Base-by-base conservation (phyloP, 164 flowering plant species). In the Brasenia schreberi region DNA sequence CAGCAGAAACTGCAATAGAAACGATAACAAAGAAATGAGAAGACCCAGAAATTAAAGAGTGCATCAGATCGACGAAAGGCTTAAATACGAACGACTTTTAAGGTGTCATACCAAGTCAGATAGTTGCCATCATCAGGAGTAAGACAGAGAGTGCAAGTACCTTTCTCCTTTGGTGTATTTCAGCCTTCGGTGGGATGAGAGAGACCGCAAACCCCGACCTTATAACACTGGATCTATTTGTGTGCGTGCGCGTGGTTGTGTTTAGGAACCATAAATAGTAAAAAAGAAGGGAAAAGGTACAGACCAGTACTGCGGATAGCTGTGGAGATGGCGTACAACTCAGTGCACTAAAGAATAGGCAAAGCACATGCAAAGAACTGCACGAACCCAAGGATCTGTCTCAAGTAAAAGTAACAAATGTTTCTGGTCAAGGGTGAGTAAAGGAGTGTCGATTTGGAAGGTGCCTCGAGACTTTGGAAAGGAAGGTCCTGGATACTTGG, bases 11-110 rank as follows among this genome's bases (percentile, higher is more conserved):
- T 70, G 68, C 39, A 53, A 33, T 1, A 45, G 53, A 49, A 61
- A 45, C 58, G 52, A 65, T 49, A 59, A 18, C 53, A 19, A 72
- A 53, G 53, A 69, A 71, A 65, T 52, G 70, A 62, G 9, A 52
- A 59, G 66, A 33, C 71, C 10, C 10, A 49, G 56, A 49, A 14
- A 49, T 9, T 9, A 14, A 14, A 14, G 16, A 49, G 16, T 9
- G 56, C 12, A 14, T 9, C 39, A 33, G 39, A 33, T 33, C 39
- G 39, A 49, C 4, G 56, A 49, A 49, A 49, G 56, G 56, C 12
- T 33, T 33, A 33, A 49, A 49, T 49, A 49, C 16, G 16, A 7
- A 7, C 39, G 56, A 4, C 10, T 49, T 49, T 14, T 49, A 49
- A 9, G 56, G 16, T 49, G 10, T 5, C 16, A 9, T 14, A 49